A percentile compares a stretch with the other conserved stretches of the same genome.
Conservation (phyloP, 78 protist species). For the Speleostelium caveatum region DNA sequence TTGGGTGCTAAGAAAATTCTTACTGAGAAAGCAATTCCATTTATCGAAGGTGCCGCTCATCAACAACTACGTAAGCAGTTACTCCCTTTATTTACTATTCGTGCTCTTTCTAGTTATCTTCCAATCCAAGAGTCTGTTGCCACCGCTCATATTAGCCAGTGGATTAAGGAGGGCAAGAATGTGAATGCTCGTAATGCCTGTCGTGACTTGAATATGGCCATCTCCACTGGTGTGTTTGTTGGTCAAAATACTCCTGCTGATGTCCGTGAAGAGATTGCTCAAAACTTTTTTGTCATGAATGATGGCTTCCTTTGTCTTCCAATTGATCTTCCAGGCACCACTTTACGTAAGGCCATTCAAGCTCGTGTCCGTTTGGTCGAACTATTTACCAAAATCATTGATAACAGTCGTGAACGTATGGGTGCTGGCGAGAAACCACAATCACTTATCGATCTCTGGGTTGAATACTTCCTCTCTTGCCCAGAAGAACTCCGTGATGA, state of each 20-base stretch:
- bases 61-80: constrained; percentile 77
- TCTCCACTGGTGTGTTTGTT: constrained; percentile 82
- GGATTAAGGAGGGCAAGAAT: constrained; percentile 42
- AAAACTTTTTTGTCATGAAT: constrained; percentile 69
- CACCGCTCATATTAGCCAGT: constrained; percentile 38
- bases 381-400: constrained; percentile 39
- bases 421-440: constrained; percentile 37
- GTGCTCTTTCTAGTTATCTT: constrained; percentile 78
- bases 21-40: constrained; percentile 78
- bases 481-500: constrained; percentile 60
- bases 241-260: constrained; percentile 59
- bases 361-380: constrained; percentile 68
- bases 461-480: constrained; percentile 53
- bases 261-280: constrained; percentile 52
- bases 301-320: constrained; percentile 84
- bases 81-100: constrained; percentile 80
- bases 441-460: constrained; percentile 71
- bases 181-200: constrained; percentile 45
- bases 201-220: constrained; percentile 79
- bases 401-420: constrained; percentile 38
- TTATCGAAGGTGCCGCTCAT: constrained; percentile 78
- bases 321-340: constrained; percentile 79
- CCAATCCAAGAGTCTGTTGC: constrained; percentile 73
- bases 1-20: constrained; percentile 71
- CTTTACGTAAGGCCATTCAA: constrained; percentile 60